These are phyloP conservation scores for Rachicladosporium sp. DNA, from an alignment of 2,329 filamentous ascomycete species.

Conservation along the genomic window DNA sequence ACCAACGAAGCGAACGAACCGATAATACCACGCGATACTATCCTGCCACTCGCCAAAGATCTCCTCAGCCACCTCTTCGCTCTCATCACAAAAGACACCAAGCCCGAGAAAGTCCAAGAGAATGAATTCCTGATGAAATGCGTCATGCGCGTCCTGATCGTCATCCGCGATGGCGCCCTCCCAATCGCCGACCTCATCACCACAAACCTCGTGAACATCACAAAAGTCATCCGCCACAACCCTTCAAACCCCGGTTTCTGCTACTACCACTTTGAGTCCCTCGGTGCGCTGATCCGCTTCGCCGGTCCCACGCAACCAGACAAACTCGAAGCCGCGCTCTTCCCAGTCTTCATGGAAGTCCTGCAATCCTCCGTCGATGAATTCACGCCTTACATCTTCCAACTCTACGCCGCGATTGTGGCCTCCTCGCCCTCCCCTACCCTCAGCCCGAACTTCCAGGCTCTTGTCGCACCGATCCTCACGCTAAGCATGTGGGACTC, in stretches of 20 bases:
- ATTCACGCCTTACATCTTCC: conserved; percentile 93
- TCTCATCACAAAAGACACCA: conserved; percentile 72
- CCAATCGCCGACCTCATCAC: conserved; percentile 68
- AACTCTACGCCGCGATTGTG: conserved; percentile 80
- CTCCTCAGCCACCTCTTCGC: conserved; percentile 82
- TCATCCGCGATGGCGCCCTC: conserved; percentile 71
- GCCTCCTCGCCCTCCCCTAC: conserved; percentile 72
- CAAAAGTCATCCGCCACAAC: conserved; percentile 82
- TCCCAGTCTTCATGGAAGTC: conserved; percentile 69
- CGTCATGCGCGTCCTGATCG: conserved; percentile 92
- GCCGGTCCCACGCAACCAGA: conserved; percentile 56
- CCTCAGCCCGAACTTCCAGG: conserved; percentile 69
- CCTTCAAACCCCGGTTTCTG: conserved; percentile 97
- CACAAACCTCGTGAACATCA: conserved; percentile 75
- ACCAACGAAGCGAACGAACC: conserved; percentile 62
- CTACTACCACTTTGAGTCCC: conserved; percentile 93
- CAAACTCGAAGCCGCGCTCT: conserved; percentile 68
- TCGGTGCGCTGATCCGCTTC: conserved; percentile 77
- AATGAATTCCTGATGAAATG: conserved; percentile 99
- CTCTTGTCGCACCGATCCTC: conserved; percentile 65
- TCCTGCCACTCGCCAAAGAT: conserved; percentile 72
- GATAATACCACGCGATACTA: conserved; percentile 66
- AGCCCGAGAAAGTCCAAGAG: conserved; percentile 88
- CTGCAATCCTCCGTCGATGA: conserved; percentile 77
- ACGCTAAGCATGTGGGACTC: conserved; percentile 80